Evolutionary conservation across 2,329 filamentous ascomycete species (phyloP).

Genomic region (Coniochaeta prunicola): DNA sequence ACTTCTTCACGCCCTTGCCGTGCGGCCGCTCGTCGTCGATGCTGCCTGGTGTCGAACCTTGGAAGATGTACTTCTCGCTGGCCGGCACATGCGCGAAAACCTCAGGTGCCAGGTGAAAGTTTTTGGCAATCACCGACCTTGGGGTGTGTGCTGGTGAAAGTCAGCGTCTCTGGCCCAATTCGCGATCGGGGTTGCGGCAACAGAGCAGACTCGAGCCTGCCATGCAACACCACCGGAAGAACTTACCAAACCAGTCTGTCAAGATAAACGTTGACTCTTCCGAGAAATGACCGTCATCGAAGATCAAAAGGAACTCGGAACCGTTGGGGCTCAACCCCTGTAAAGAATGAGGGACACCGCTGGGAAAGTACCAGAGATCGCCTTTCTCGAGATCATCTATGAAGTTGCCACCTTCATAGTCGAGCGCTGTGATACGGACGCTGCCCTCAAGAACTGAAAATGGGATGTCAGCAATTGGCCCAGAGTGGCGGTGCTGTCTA

Average conservation of each 20-base stretch:
- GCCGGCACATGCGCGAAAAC: conserved; percentile 62
- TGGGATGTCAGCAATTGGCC: neutral
- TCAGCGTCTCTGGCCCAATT: neutral
- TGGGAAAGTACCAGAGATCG: conserved; percentile 76
- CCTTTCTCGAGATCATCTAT: conserved; percentile 70
- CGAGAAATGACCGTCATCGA: conserved; percentile 43
- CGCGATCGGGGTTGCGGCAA: too few species aligned
- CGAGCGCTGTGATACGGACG: conserved; percentile 67
- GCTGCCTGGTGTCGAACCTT: conserved; percentile 55
- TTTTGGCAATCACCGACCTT: conserved; percentile 64
- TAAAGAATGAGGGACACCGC: conserved; percentile 69
- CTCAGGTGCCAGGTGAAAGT: conserved; percentile 66
- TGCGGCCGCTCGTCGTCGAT: conserved; percentile 59
- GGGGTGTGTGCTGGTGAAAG: conserved; percentile 52
- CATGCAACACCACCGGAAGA: neutral
- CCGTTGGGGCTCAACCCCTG: conserved; percentile 63
- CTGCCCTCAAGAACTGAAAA: conserved; percentile 54
- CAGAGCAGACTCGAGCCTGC: too few species aligned
- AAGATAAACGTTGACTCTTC: conserved; percentile 64
- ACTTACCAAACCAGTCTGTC: conserved; percentile 57
- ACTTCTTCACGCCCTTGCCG: conserved; percentile 56
- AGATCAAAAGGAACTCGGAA: conserved; percentile 41
- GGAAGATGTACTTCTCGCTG: conserved; percentile 70
- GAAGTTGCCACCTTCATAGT: conserved; percentile 69
- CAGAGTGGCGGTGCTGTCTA: neutral